Evolutionary conservation across 2,329 filamentous ascomycete genomes (phyloP), one percentile per base, ranked within the genome.

Genomic region (Aspergillus fumigatiaffinis): DNA sequence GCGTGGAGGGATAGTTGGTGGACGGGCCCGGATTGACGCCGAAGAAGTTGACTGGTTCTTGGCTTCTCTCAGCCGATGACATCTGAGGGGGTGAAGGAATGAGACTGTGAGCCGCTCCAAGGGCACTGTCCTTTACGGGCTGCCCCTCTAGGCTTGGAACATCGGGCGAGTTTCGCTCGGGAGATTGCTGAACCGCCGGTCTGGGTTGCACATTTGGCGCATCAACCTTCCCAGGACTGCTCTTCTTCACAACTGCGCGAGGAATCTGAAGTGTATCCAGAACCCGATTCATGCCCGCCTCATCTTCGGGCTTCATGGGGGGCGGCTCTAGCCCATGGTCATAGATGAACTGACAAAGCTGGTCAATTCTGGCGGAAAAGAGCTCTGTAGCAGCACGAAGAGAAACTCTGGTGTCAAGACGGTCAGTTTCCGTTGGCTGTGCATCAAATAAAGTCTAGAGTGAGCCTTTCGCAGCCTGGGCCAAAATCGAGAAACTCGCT

Each of bases 291-390:
- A 75, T 73, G 1, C 67, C 72, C 23, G 61, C 61, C 52, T 75
- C 73, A 55, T 74, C 73, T 28, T 74, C 73, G 5, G 67, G 65
- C 5, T 71, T 66, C 76, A 78, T 77, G 0, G 63, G 59, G 0
- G 76, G 76, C 2, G 73, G 71, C 29, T 74, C 66, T 3, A 78
- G 64, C 3, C 74, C 74, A 60, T 76, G 66, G 20, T 76, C 73
- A 48, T 70, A 60, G n/a, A 78, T 78, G 29, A 77, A 78, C 25
- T 74, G 71, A 56, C 63, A 68, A 20, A 75, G 62, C 55, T 76
- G 72, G 54, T 75, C 73, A 50, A 76, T 72, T 48, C 73, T 61
- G 1, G 70, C 66, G 2, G 72, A 74, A 53, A 76, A 75, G 0
- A 75, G 59, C 56, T 73, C 71, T 8, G 71, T 72, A 3, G 71